A percentile compares a stretch with the other conserved stretches of the same genome.
phyloP scores from a whole-genome alignment of 176 grass and related monocot genomes.

The Tillandsia fasciculata region DNA sequence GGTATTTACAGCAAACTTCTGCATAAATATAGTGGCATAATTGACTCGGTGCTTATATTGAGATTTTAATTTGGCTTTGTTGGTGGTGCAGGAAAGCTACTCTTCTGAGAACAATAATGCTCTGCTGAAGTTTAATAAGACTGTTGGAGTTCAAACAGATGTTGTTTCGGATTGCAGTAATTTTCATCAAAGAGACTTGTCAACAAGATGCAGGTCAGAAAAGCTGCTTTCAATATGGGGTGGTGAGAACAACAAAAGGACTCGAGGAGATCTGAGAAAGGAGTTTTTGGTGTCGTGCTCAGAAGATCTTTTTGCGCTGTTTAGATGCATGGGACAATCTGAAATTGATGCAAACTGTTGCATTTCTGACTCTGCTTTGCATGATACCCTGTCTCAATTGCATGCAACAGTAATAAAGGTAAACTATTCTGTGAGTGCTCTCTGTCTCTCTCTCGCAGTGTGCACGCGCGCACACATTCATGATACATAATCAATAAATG shows the following conservation, averaged over 20 bases:
- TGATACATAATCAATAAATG: not conserved
- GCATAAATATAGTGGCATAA: not conserved
- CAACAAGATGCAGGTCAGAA: constrained; percentile 35
- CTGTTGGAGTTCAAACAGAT: constrained; percentile 49
- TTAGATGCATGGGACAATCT: constrained; percentile 30
- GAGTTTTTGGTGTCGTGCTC: constrained; percentile 65
- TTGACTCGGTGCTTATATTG: not conserved
- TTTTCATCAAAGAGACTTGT: constrained; percentile 26
- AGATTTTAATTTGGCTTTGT: not conserved
- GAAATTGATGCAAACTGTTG: constrained; percentile 37
- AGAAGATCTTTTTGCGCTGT: constrained; percentile 51
- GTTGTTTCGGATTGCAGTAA: constrained; percentile 17
- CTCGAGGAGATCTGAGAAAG: constrained; percentile 33
- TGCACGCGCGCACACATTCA: no score
- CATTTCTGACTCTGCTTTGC: constrained; percentile 20
- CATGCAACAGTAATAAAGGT: constrained; percentile 61
- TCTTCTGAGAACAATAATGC: not conserved
- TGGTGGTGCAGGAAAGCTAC: constrained; percentile 6
- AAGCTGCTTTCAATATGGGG: constrained; percentile 48
- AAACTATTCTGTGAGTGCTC: not conserved
- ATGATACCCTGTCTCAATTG: constrained; percentile 35
- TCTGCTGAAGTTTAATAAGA: constrained; percentile 17
- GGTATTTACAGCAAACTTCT: constrained; percentile 21
- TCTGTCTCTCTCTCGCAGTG: not conserved
- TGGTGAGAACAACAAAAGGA: constrained; percentile 29